Base-by-base conservation (phyloP, 2,329 filamentous ascomycete genomes). In the Leptoxyphium fumago region DNA sequence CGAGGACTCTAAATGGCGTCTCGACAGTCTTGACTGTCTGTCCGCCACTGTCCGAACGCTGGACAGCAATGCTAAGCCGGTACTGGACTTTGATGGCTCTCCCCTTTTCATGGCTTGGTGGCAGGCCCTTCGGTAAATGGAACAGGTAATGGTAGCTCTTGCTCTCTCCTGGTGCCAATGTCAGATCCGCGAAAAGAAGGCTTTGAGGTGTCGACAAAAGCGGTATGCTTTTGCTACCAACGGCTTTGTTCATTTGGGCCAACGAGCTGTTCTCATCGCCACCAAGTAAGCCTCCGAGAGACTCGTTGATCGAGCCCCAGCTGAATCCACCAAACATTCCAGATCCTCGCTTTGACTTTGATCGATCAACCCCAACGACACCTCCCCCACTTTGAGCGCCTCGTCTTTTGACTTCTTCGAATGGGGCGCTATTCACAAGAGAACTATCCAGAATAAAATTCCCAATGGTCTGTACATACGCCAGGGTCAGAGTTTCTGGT, bases 321-420 rank as follows among this genome's bases (percentile, higher is more conserved):
- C 86, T 88, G 51, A 96, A 79, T 2, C 83, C 75, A 41, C 84
- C 80, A 55, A 95, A 77, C 40, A 96, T 74, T 1, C 88, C 82
- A 54, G 79, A 86, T 42, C 85, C 78, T 46, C 79, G 75, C 60
- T 85, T 91, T 13, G 32, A 36, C 15, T 36, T 36, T 1, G 70
- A 72, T 13, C 75, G 73, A 51, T 93, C 84, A 9, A 94, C 68
- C 10, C 85, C 85, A 41, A 94, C 78, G 2, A 94, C 86, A 29
- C 87, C 86, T 38, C 85, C 85, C 30, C 84, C 85, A 18, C 71
- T 72, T 56, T 94, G 86, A 6, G 94, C 86, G 2, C 84, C 88
- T 64, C 94, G 95, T 46, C 88, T 77, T 62, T 98, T 98, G 34
- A 96, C 88, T 55, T 93, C 85, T 58, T 98, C 91, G 55, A 98